These are phyloP conservation scores for Geotrichum ghanense DNA, from an alignment of 805 yeast genomes.

Conservation along the genomic window DNA sequence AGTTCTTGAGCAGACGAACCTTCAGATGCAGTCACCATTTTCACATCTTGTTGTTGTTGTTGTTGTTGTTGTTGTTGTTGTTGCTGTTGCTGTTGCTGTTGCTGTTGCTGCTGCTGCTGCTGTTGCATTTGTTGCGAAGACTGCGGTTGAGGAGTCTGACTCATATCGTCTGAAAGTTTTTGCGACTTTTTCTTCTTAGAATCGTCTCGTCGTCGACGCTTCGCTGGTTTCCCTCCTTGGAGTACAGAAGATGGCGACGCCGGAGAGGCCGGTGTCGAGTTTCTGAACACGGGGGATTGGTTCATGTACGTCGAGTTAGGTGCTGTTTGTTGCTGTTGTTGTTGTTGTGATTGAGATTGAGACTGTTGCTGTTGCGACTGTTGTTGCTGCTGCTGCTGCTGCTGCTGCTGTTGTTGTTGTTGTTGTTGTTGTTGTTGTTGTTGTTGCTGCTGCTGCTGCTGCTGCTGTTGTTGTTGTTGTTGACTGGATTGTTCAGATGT, in stretches of 20 bases:
- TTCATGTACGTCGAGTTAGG: too few species aligned
- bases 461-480: not conserved
- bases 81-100: slow-evolving; percentile 13
- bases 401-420: too few species aligned
- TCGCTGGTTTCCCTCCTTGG: not conserved
- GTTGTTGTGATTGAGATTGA: too few species aligned
- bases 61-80: slow-evolving; percentile 16
- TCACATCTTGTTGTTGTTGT: slow-evolving; percentile 7
- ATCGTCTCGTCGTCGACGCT: not conserved
- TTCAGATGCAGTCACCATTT: slow-evolving; percentile 1
- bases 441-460: slow-evolving; percentile 4
- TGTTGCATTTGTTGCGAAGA: slow-evolving; percentile 16
- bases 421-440: too few species aligned
- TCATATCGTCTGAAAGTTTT: slow-evolving; percentile 1
- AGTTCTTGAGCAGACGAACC: slow-evolving; percentile 17
- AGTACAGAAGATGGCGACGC: not conserved
- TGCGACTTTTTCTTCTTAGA: not conserved
- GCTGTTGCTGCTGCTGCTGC: slow-evolving; percentile 9
- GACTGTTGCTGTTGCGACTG: too few species aligned
- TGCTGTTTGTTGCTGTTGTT: too few species aligned
- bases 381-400: too few species aligned
- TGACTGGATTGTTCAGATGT: not conserved
- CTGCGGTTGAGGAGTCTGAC: slow-evolving; percentile 8
- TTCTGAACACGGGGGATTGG: not conserved
- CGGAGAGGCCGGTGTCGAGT: not conserved